phyloP scores from a whole-genome alignment of 805 yeast genomes.

The Ogataea populi-albae region DNA sequence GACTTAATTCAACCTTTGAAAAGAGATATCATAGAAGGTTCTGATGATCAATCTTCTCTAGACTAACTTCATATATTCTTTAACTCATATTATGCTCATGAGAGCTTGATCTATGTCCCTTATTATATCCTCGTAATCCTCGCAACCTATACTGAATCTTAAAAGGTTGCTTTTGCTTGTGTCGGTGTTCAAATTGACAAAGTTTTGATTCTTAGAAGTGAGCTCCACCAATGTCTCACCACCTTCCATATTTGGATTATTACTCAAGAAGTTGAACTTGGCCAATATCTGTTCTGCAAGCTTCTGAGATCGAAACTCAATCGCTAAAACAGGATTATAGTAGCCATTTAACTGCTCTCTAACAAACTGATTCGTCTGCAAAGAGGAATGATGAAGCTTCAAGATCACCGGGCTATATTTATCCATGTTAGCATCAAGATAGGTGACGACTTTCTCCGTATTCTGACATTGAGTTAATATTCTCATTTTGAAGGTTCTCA shows the following conservation, averaged over 20 bases:
- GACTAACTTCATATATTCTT: not conserved
- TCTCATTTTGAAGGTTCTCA: slow-evolving; percentile 51
- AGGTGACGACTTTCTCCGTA: slow-evolving; percentile 42
- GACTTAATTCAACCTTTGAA: slow-evolving; percentile 64
- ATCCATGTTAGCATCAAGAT: slow-evolving; percentile 32
- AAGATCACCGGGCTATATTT: slow-evolving; percentile 34
- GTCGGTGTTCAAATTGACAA: slow-evolving; percentile 15
- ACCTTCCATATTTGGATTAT: slow-evolving; percentile 44
- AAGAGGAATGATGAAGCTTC: slow-evolving; percentile 44
- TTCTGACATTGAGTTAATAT: slow-evolving; percentile 44
- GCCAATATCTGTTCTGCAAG: slow-evolving; percentile 41
- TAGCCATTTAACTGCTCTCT: slow-evolving; percentile 40
- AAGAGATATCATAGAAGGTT: slow-evolving; percentile 35
- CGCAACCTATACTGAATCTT: slow-evolving; percentile 53
- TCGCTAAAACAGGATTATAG: slow-evolving; percentile 48
- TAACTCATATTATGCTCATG: slow-evolving; percentile 14
- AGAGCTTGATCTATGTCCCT: slow-evolving; percentile 45
- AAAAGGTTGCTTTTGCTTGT: slow-evolving; percentile 32
- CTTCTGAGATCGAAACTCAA: slow-evolving; percentile 35
- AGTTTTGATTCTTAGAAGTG: slow-evolving; percentile 34
- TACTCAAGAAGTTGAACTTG: slow-evolving; percentile 46
- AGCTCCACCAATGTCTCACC: slow-evolving; percentile 55
- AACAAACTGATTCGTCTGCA: slow-evolving; percentile 41
- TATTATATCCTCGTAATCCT: slow-evolving; percentile 48
- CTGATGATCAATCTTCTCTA: not conserved